phyloP scores from a whole-genome alignment of 192 early-diverging fungal genomes.

The Coemansia sp. region DNA sequence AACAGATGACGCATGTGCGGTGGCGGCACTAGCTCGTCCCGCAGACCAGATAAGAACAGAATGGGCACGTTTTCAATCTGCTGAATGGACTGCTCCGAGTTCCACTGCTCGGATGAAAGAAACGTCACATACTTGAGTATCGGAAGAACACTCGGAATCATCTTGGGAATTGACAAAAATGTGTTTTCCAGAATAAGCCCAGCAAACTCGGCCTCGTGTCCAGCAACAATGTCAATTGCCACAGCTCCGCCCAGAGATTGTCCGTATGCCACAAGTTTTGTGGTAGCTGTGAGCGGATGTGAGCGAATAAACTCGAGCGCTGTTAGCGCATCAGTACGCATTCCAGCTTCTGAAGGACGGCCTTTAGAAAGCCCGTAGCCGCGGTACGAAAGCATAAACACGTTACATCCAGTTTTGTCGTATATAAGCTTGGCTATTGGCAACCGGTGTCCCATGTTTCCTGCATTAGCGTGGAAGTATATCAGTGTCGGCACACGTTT shows the following conservation, averaged over 20 bases:
- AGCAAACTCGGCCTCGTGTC: constrained; percentile 72
- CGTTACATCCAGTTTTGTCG: constrained; percentile 68
- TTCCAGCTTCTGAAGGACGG: constrained; percentile 77
- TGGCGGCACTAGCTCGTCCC: constrained; percentile 88
- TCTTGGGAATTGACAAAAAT: constrained; percentile 80
- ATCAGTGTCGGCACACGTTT: constrained; percentile 71
- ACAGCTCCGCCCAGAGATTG: constrained; percentile 98
- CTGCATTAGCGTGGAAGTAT: constrained; percentile 96
- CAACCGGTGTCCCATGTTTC: constrained; percentile 97
- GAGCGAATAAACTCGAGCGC: constrained; percentile 79
- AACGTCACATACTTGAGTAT: constrained; percentile 69
- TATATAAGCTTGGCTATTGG: constrained; percentile 83
- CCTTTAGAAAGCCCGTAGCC: constrained; percentile 93
- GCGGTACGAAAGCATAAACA: constrained; percentile 97
- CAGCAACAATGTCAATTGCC: constrained; percentile 79
- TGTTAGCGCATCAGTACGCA: constrained; percentile 84
- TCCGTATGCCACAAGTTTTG: constrained; percentile 85
- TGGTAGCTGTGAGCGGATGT: constrained; percentile 70
- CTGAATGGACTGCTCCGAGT: constrained; percentile 70
- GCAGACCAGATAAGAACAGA: constrained; percentile 74
- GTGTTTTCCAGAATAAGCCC: constrained; percentile 94
- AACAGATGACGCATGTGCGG: constrained; percentile 80
- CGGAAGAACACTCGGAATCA: constrained; percentile 85
- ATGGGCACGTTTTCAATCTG: constrained; percentile 68
- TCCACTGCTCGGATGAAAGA: constrained; percentile 88